phyloP scores from a whole-genome alignment of 257 asterid genomes.

The Solanum habrochaites region DNA sequence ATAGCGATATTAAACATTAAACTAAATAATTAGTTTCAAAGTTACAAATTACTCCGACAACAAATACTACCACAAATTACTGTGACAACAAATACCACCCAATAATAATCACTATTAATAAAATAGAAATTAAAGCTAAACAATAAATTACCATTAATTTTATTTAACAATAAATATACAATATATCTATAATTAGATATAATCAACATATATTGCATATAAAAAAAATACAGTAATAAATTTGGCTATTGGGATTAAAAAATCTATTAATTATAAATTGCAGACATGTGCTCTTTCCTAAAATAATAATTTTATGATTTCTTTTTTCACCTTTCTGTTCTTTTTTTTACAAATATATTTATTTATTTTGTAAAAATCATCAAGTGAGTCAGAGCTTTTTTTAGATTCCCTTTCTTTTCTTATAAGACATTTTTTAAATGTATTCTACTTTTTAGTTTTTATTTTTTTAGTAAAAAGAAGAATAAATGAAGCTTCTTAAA shows the following conservation, averaged over 20 bases:
- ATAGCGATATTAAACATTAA: too few relatives aligned
- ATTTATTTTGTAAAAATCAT: neutral
- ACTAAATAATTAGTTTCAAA: neutral
- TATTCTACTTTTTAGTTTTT: too few relatives aligned
- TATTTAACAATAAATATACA: too few relatives aligned
- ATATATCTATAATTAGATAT: too few relatives aligned
- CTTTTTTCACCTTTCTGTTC: neutral
- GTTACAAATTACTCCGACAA: neutral
- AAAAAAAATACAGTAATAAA: too few relatives aligned
- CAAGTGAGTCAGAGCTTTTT: neutral
- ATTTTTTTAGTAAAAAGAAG: too few relatives aligned
- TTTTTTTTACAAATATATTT: neutral
- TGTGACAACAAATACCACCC: neutral
- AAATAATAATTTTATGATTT: neutral
- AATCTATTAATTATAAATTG: neutral
- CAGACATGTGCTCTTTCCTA: neutral
- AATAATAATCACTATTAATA: neutral
- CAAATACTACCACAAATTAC: too few relatives aligned
- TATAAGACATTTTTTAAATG: neutral
- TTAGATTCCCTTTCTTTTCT: neutral
- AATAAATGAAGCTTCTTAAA: neutral
- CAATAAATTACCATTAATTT: too few relatives aligned
- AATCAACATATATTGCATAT: neutral
- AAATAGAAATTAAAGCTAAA: too few relatives aligned
- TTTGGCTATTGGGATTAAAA: too few relatives aligned